Percentiles rank a stretch among this genome's conserved stretches.
Evolutionary conservation across 1,139 yeast species (phyloP).

Genomic region (Candida sanyaensis): DNA sequence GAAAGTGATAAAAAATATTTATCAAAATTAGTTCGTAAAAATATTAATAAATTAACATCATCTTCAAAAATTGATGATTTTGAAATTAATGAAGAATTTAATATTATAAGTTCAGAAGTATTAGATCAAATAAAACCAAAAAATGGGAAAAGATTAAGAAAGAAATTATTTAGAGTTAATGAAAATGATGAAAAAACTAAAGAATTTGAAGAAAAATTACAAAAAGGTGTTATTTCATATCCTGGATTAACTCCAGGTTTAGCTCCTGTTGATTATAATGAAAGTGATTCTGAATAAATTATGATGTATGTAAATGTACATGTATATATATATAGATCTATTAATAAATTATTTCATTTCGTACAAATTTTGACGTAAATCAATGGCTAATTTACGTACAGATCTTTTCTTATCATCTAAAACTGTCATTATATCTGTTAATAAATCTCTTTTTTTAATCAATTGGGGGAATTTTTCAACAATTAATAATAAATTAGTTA

Average conservation of each 20-base stretch:
- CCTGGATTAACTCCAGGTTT: conserved; percentile 89
- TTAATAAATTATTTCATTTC: conserved; percentile 37
- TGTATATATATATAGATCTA: conserved; percentile 4
- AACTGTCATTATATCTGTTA: conserved; percentile 49
- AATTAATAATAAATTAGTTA: conserved; percentile 13
- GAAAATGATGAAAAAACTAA: conserved; percentile 16
- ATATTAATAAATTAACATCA: conserved; percentile 47
- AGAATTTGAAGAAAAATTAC: conserved; percentile 45
- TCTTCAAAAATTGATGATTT: conserved; percentile 47
- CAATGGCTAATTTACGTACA: conserved; percentile 75
- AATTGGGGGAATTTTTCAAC: conserved; percentile 10
- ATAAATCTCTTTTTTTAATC: conserved; percentile 39
- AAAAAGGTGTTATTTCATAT: conserved; percentile 45
- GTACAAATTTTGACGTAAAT: conserved; percentile 74
- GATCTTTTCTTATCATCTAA: conserved; percentile 76
- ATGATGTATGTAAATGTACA: not conserved
- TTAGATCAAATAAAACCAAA: conserved; percentile 33
- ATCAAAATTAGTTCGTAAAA: conserved; percentile 49
- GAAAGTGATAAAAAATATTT: conserved; percentile 51
- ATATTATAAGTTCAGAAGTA: conserved; percentile 37
- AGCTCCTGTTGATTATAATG: conserved; percentile 79
- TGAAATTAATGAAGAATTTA: conserved; percentile 45
- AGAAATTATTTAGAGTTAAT: conserved; percentile 19
- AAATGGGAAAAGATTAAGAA: conserved; percentile 24
- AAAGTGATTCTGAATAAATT: conserved; percentile 39